Base-by-base conservation (phyloP, 495 filamentous ascomycete species). In the Penicillium chermesinum region DNA sequence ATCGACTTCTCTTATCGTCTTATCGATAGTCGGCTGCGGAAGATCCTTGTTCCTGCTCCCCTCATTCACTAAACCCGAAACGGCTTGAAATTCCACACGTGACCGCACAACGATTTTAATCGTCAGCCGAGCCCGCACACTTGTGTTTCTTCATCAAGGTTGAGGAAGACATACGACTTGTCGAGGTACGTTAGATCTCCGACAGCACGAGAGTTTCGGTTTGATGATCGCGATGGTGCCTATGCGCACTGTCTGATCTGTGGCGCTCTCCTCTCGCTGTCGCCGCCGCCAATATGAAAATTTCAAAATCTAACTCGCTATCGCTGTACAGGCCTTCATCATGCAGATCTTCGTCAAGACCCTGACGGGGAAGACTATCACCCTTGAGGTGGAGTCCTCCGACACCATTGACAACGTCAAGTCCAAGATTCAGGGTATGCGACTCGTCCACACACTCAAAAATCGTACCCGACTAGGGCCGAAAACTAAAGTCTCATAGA, bases 291-390 rank as follows among this genome's bases (percentile, higher is more conserved):
- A 36, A 35, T 40, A 38, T 25, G 7, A 43, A 44, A 13, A 7
- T 41, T 15, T 8, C 19, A 34, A 18, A 12, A 19, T 30, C 27
- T 14, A 17, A 57, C 60, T 58, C 35, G 55, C 49, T 16, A 36
- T n/a, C 41, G 18, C 13, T 25, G 32, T 8, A 5, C 50, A 79
- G 75, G 72, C 75, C 75, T 76, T 74, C 72, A 64, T 70, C 65
- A 97, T 97, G 93, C 91, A 97, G 85, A 97, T 96, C 78, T 96
- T 98, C 86, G 93, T 97, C 71, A 97, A 97, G 82, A 97, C 93
- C 89, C 91, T 98, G 54, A 97, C 94, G 87, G 93, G 93, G 69
- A 99, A 97, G 85, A 99, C 93, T 69, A 97, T 97, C 86, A 99
- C 93, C 88, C 94, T 99, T 65, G 93, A 99, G 91, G 94, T 97